Evolutionary conservation across 164 flowering plant species (phyloP).

Genomic region (Warburgia ugandensis): DNA sequence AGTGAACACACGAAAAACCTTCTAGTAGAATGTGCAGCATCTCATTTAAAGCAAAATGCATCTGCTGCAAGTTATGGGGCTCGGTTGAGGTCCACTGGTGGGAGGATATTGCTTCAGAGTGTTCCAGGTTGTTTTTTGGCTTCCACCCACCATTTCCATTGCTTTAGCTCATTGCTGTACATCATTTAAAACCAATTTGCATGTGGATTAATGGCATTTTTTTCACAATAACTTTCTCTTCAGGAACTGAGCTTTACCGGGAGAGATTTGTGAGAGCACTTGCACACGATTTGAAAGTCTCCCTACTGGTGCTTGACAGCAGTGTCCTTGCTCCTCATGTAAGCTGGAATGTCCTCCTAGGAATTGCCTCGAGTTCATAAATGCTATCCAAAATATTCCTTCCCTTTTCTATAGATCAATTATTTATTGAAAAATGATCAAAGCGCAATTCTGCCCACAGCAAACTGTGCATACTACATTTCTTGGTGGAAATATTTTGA

Average conservation of each 20-base stretch:
- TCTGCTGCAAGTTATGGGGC: constrained; percentile 56
- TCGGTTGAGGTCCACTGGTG: constrained; percentile 78
- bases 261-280: constrained; percentile 92
- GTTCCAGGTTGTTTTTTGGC: constrained; percentile 50
- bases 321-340: constrained; percentile 89
- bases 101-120: constrained; percentile 91
- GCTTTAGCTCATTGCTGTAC: background rate
- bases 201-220: background rate
- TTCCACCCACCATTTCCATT: background rate
- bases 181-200: background rate
- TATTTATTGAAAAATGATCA: background rate
- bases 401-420: background rate
- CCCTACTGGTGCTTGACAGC: constrained; percentile 85
- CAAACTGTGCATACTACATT: no score
- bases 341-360: no score
- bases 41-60: constrained; percentile 69
- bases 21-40: constrained; percentile 81
- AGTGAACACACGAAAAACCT: constrained; percentile 75
- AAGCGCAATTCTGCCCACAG: no score
- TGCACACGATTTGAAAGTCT: constrained; percentile 77
- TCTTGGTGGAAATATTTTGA: background rate
- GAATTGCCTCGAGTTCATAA: no score
- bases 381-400: background rate
- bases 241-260: constrained; percentile 93
- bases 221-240: background rate